These are phyloP conservation scores for Trichophaea hybrida DNA, from an alignment of 2,329 filamentous ascomycete species.

Conservation along the genomic window DNA sequence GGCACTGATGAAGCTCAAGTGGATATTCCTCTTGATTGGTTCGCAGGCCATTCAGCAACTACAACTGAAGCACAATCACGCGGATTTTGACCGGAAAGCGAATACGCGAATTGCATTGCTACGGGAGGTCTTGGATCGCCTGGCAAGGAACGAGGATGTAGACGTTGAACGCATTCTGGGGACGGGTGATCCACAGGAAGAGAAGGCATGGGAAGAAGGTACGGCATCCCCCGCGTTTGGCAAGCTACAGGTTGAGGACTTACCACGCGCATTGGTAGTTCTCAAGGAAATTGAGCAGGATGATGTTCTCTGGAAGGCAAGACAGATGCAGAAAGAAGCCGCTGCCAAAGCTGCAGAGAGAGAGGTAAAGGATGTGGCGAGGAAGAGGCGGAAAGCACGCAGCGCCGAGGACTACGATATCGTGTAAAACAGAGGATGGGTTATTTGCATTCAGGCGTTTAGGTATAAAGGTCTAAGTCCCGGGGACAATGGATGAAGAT, in stretches of 20 bases:
- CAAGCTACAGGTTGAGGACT: background rate
- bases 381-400: background rate
- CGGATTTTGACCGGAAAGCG: slow-evolving; percentile 56
- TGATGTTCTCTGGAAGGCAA: slow-evolving; percentile 30
- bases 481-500: too few relatives aligned
- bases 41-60: slow-evolving; percentile 94
- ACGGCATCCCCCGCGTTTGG: slow-evolving; percentile 28
- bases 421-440: background rate
- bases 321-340: slow-evolving; percentile 6
- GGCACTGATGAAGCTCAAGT: slow-evolving; percentile 11
- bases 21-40: slow-evolving; percentile 71
- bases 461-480: background rate
- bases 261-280: slow-evolving; percentile 34
- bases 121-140: slow-evolving; percentile 56
- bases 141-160: slow-evolving; percentile 59
- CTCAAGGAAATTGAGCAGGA: slow-evolving; percentile 53
- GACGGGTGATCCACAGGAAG: slow-evolving; percentile 62
- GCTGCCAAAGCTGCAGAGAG: slow-evolving; percentile 24
- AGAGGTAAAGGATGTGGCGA: slow-evolving; percentile 4
- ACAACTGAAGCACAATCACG: slow-evolving; percentile 58
- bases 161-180: slow-evolving; percentile 75
- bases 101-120: slow-evolving; percentile 65
- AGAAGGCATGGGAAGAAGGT: slow-evolving; percentile 72
- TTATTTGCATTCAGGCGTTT: background rate
- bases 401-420: background rate